A percentile compares a stretch with the other conserved stretches of the same genome.
Evolutionary conservation across 768 basidiomycete species (phyloP).

Genomic region (Boletus subcaerulescens): DNA sequence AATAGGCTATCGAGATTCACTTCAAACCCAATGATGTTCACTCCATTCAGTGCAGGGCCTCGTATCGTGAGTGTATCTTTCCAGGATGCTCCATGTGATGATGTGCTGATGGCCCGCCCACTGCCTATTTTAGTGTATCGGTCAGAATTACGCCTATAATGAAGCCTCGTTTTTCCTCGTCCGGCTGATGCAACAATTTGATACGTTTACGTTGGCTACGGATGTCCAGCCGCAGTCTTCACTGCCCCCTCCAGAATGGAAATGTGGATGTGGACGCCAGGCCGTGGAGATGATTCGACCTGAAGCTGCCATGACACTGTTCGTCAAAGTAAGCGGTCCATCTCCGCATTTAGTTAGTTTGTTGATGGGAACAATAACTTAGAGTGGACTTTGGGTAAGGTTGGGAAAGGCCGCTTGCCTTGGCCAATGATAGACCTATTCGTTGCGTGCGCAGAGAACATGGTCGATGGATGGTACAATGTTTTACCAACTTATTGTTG

Average conservation of each 20-base stretch:
- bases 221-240: constrained; percentile 63
- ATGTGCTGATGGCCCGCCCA: constrained; percentile 15
- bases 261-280: constrained; percentile 41
- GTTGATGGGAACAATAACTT: constrained; percentile 1
- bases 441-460: neutral
- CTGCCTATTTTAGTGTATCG: constrained; percentile 49
- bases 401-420: constrained; percentile 31
- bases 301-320: constrained; percentile 60
- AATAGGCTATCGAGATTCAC: constrained; percentile 48
- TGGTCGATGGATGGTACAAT: neutral
- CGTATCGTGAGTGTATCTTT: constrained; percentile 39
- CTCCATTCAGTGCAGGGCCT: constrained; percentile 74
- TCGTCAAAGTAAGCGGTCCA: constrained; percentile 51
- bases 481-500: constrained; percentile 18
- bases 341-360: constrained; percentile 2
- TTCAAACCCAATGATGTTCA: constrained; percentile 64
- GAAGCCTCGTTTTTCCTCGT: constrained; percentile 73
- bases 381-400: constrained; percentile 63
- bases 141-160: constrained; percentile 74
- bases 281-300: constrained; percentile 60
- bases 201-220: constrained; percentile 53
- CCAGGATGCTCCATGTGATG: neutral
- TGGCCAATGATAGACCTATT: constrained; percentile 4
- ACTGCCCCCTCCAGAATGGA: constrained; percentile 61
- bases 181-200: constrained; percentile 62